Base-by-base conservation (phyloP, 331 rosid genomes). In the Malus hybrid region DNA sequence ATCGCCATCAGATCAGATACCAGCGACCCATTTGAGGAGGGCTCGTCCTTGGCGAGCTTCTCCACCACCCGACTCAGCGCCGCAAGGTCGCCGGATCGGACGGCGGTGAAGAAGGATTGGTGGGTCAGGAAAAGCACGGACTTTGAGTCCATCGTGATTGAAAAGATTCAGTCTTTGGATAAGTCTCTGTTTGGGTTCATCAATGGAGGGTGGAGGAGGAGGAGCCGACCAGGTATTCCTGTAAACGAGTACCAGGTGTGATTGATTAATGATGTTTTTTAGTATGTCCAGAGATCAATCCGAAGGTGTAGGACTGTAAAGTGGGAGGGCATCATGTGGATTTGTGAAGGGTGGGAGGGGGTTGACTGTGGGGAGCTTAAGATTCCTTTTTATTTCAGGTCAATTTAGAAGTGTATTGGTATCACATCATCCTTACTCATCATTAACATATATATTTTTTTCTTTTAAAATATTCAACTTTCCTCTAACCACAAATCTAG, bases 41-140 rank as follows among this genome's bases (percentile, higher is more conserved):
- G 71, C 70, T 82, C 89, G 24, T 87, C 97, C 39, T 82, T 82
- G 5, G 71, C 75, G 56, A 91, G 79, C 83, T 82, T 77, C 15
- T 89, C 90, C 66, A 90, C 63, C 66, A 86, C 61, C 62, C 66
- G 73, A 56, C 79, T 85, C 53, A 92, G 66, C 28, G 77, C 81
- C 53, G 78, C 88, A 70, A 90, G 88, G 86, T 94, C 92, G 24
- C 97, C 97, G 58, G 92, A 94, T 86, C 88, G 86, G 39, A 94
- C 97, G 70, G 85, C 82, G 4, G 92, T 75, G 86, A 92, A 94
- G 81, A 94, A 80, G 15, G 86, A 78, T 77, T 92, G 99, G 73
- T 84, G 87, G 74, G 91, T 82, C 42, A 92, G 70, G 84, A 94
- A 89, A 16, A 97, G 84, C 74, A 89, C 68, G 72, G 86, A 81